A percentile compares a stretch with the other conserved stretches of the same genome.
Evolutionary conservation across 352 stramenopile species (phyloP).

Genomic region (Blastocystis sp.): DNA sequence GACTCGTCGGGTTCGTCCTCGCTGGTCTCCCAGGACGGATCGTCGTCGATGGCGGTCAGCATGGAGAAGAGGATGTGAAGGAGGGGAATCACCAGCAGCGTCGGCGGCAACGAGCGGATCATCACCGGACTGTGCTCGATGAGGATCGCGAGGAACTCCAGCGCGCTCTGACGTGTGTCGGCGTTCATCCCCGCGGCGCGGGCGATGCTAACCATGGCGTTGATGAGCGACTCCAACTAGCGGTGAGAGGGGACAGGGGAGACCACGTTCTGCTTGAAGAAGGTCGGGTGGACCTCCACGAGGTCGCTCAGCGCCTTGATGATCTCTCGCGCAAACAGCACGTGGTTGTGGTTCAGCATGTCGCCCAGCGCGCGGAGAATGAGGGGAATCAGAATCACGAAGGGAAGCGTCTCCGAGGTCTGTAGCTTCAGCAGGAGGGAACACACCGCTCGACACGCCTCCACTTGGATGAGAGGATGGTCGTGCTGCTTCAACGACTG

Average conservation of each 20-base stretch:
- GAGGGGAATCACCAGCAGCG: neutral
- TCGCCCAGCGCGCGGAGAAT: slow-evolving; percentile 39
- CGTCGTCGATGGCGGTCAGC: slow-evolving; percentile 6
- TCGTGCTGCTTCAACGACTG: slow-evolving; percentile 37
- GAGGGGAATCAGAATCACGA: slow-evolving; percentile 52
- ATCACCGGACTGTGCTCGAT: slow-evolving; percentile 30
- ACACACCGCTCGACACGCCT: slow-evolving; percentile 36
- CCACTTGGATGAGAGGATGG: slow-evolving; percentile 53
- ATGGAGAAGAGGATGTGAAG: slow-evolving; percentile 36
- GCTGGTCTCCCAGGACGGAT: neutral
- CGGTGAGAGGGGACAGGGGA: neutral
- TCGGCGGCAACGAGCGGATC: slow-evolving; percentile 30
- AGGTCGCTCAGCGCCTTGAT: slow-evolving; percentile 36
- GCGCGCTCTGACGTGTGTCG: slow-evolving; percentile 22
- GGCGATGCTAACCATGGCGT: slow-evolving; percentile 51
- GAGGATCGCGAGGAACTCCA: slow-evolving; percentile 52
- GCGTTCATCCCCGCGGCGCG: neutral
- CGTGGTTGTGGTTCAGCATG: slow-evolving; percentile 34
- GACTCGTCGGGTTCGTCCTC: slow-evolving; percentile 42
- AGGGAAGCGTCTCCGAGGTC: slow-evolving; percentile 20
- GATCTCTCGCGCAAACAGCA: slow-evolving; percentile 28
- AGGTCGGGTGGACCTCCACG: slow-evolving; percentile 43
- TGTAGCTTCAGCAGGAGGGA: slow-evolving; percentile 24
- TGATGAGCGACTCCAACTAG: slow-evolving; percentile 53
- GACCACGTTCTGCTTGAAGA: slow-evolving; percentile 55